A percentile compares a stretch with the other conserved stretches of the same genome.
Conservation (phyloP, 176 grass and related monocot genomes). For the Carex pumila region DNA sequence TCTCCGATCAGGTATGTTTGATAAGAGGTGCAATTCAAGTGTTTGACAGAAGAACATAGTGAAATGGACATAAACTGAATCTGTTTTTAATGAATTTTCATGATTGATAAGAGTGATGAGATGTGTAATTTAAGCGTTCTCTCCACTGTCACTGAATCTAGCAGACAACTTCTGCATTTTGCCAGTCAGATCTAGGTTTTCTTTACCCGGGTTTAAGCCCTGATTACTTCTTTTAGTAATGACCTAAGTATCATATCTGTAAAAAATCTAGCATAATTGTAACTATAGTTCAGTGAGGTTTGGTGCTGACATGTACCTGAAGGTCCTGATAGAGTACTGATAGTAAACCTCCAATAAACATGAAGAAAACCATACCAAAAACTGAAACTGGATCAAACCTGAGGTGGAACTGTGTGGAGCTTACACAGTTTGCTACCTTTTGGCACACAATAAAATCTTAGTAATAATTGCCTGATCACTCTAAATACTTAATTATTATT, state of each 20-base stretch:
- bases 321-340: not conserved
- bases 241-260: not conserved
- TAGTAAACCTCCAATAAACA: not conserved
- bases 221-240: not conserved
- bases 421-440: not conserved
- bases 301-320: not conserved
- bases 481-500: not conserved
- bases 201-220: not conserved
- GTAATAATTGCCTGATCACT: not conserved
- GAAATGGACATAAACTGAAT: not conserved
- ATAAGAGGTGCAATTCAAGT: not conserved
- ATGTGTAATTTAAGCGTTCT: not conserved
- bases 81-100: not conserved
- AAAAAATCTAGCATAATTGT: not conserved
- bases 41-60: not conserved
- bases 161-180: not conserved
- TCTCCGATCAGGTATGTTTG: slow-evolving; percentile 17
- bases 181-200: slow-evolving; percentile 5
- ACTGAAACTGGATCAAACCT: not conserved
- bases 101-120: not conserved
- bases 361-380: not conserved
- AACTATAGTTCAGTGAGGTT: not conserved
- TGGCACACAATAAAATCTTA: not conserved
- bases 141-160: not conserved
- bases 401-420: not conserved